Evolutionary conservation across 345 rosid species (phyloP).

Genomic region (Draba incana): DNA sequence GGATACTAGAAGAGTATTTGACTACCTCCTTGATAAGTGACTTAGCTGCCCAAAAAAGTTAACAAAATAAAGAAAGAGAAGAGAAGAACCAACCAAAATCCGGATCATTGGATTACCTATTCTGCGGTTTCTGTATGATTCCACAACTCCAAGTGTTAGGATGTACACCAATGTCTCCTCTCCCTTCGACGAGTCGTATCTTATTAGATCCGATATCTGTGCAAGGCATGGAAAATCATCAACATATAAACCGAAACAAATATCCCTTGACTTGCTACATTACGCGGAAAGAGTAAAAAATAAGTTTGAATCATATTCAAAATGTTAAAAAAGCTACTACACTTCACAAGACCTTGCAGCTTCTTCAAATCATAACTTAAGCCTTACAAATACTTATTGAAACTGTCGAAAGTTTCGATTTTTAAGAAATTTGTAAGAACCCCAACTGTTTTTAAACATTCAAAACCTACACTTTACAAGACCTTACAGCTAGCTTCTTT

Average conservation of each 20-base stretch:
- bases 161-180: conserved; percentile 85
- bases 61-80: conserved; percentile 31
- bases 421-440: too few relatives aligned
- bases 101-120: conserved; percentile 54
- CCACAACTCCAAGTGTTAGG: conserved; percentile 88
- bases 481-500: too few relatives aligned
- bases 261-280: not conserved
- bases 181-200: conserved; percentile 64
- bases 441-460: too few relatives aligned
- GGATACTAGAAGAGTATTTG: conserved; percentile 69
- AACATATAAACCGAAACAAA: not conserved
- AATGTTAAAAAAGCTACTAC: not conserved
- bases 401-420: too few relatives aligned
- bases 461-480: too few relatives aligned
- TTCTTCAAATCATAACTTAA: not conserved
- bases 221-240: conserved; percentile 7
- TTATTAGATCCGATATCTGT: conserved; percentile 85
- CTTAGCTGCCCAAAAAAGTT: conserved; percentile 54
- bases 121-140: conserved; percentile 77
- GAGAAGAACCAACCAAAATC: not conserved
- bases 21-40: conserved; percentile 76
- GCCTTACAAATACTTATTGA: too few relatives aligned
- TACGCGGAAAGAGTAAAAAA: not conserved
- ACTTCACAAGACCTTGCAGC: conserved; percentile 11
- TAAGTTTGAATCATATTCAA: conserved; percentile 2